phyloP scores from a whole-genome alignment of 768 basidiomycete species.

The Phaeotremella fagi region DNA sequence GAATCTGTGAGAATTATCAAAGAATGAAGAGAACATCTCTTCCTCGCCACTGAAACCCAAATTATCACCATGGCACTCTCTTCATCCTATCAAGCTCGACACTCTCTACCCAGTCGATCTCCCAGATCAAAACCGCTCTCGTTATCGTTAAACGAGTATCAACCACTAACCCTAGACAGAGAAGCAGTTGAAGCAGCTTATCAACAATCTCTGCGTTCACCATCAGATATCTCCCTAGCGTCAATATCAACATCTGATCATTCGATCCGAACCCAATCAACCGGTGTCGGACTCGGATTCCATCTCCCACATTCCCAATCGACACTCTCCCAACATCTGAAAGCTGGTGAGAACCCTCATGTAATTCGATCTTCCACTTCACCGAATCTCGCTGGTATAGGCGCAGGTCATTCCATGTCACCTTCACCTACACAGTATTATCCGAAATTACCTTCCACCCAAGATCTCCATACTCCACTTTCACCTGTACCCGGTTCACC shows the following conservation, averaged over 20 bases:
- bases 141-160: conserved; percentile 34
- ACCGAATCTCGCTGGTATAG: conserved; percentile 30
- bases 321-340: conserved; percentile 17
- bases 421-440: conserved; percentile 27
- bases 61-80: conserved; percentile 22
- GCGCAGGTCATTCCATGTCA: conserved; percentile 38
- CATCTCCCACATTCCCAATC: background rate
- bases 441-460: conserved; percentile 2
- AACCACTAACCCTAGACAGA: conserved; percentile 35
- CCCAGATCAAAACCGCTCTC: conserved; percentile 24
- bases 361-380: background rate
- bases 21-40: background rate
- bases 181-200: conserved; percentile 29
- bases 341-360: conserved; percentile 23
- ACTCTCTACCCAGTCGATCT: conserved; percentile 30
- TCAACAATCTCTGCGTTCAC: conserved; percentile 14
- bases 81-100: conserved; percentile 17
- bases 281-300: too few relatives aligned
- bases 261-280: background rate
- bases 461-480: conserved; percentile 8
- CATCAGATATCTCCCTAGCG: conserved; percentile 5
- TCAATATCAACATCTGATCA: background rate
- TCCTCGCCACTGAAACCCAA: background rate
- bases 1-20: too few relatives aligned
- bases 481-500: conserved; percentile 14